A percentile compares a stretch with the other conserved stretches of the same genome.
Evolutionary conservation across 805 yeast species (phyloP).

Genomic region (Wickerhamomyces chaumierensis): DNA sequence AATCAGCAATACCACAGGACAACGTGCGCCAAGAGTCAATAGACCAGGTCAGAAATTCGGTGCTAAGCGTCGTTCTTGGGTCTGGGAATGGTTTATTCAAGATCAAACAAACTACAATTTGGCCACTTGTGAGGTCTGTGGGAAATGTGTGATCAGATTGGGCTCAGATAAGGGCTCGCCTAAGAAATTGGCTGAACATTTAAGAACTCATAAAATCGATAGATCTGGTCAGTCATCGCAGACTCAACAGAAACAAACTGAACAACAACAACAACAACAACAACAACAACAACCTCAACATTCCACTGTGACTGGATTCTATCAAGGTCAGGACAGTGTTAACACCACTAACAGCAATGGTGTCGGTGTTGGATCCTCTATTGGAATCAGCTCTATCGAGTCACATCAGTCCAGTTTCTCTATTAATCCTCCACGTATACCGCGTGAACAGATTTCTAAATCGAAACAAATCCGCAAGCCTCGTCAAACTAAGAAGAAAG

Average conservation of each 20-base stretch:
- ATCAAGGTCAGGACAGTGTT: background rate
- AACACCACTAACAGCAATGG: too few relatives aligned
- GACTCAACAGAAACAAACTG: conserved; percentile 24
- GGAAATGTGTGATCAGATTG: conserved; percentile 34
- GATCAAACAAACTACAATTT: conserved; percentile 34
- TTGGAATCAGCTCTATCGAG: background rate
- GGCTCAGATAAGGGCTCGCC: conserved; percentile 48
- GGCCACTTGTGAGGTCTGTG: conserved; percentile 46
- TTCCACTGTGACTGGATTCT: background rate
- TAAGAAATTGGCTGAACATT: conserved; percentile 45
- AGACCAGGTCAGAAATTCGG: conserved; percentile 48
- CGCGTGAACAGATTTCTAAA: too few relatives aligned
- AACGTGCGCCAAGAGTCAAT: conserved; percentile 21
- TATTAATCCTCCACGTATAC: too few relatives aligned
- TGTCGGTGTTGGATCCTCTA: too few relatives aligned
- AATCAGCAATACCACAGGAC: background rate
- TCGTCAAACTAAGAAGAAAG: too few relatives aligned
- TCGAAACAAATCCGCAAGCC: too few relatives aligned
- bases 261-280: background rate
- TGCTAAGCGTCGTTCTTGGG: conserved; percentile 53
- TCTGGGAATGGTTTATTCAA: conserved; percentile 51
- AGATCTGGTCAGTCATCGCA: conserved; percentile 26
- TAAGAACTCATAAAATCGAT: conserved; percentile 40
- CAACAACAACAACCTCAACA: background rate
- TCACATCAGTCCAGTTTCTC: background rate